phyloP scores from a whole-genome alignment of 208 protist genomes.

The Acanthamoeba lenticulata region DNA sequence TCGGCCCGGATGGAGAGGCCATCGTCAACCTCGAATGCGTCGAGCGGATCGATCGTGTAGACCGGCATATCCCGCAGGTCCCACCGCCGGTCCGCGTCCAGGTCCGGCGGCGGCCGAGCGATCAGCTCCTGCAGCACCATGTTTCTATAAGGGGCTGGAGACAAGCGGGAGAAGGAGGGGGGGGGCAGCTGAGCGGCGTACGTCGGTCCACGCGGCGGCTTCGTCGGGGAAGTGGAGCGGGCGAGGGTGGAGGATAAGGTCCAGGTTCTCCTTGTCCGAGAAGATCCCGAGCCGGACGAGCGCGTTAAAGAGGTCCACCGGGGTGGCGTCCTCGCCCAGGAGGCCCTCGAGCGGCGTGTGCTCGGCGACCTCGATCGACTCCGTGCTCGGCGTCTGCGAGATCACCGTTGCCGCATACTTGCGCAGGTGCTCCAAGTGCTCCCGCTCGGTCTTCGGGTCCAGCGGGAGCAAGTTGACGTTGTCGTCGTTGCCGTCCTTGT shows the following conservation, averaged over 20 bases:
- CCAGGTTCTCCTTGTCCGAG: slow-evolving; percentile 18
- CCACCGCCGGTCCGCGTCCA: neutral
- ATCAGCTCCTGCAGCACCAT: neutral
- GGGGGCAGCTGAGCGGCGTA: neutral
- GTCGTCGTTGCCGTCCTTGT: neutral
- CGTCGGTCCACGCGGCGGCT: neutral
- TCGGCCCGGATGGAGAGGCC: neutral
- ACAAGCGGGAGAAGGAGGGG: neutral
- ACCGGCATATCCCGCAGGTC: neutral
- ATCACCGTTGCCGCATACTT: slow-evolving; percentile 5
- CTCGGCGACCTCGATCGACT: neutral
- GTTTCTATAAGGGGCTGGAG: neutral
- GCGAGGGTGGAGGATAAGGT: neutral
- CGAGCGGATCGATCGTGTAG: slow-evolving; percentile 1
- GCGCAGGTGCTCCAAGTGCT: neutral
- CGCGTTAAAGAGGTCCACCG: neutral
- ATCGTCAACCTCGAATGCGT: slow-evolving; percentile 48
- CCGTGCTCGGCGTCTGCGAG: neutral
- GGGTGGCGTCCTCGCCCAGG: neutral
- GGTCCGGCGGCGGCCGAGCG: neutral
- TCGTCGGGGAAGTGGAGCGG: slow-evolving; percentile 20
- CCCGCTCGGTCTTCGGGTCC: neutral
- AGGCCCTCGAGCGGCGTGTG: slow-evolving; percentile 28
- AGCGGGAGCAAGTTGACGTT: no score
- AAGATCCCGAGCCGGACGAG: neutral